Conservation (phyloP, 305 asterid genomes). For the Ilex paraguariensis region DNA sequence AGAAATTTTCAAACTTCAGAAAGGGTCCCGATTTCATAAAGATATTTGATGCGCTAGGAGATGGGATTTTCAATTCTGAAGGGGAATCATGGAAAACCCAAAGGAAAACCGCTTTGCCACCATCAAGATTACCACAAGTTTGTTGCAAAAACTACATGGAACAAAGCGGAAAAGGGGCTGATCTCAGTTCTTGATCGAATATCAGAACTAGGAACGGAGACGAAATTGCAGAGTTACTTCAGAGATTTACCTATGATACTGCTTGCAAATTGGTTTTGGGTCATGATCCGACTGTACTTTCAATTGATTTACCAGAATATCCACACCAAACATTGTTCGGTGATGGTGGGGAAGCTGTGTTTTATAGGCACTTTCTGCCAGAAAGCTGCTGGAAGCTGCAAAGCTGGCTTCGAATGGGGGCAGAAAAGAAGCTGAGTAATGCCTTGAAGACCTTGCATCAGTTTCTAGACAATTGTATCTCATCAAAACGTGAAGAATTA, state of each 20-base stretch:
- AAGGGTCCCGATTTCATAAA: constrained; percentile 40
- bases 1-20: constrained; percentile 38
- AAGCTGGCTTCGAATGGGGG: constrained; percentile 18
- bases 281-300: constrained; percentile 33
- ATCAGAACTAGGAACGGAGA: not conserved
- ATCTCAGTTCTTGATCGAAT: constrained; percentile 33
- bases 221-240: constrained; percentile 46
- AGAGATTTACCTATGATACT: constrained; percentile 39
- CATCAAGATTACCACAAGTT: constrained; percentile 13
- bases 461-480: constrained; percentile 26
- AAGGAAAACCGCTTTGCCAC: constrained; percentile 31
- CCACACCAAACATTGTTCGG: constrained; percentile 40
- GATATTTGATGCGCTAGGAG: constrained; percentile 42
- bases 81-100: constrained; percentile 45
- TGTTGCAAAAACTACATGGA: constrained; percentile 22
- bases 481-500: not conserved
- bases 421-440: constrained; percentile 31
- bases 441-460: constrained; percentile 40
- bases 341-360: constrained; percentile 27
- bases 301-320: constrained; percentile 25
- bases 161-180: constrained; percentile 28
- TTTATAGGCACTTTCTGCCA: constrained; percentile 42
- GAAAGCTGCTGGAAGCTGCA: constrained; percentile 3
- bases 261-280: constrained; percentile 31
- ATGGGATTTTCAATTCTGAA: constrained; percentile 53